Conservation (phyloP, 164 flowering plant species). For the Santalum album region DNA sequence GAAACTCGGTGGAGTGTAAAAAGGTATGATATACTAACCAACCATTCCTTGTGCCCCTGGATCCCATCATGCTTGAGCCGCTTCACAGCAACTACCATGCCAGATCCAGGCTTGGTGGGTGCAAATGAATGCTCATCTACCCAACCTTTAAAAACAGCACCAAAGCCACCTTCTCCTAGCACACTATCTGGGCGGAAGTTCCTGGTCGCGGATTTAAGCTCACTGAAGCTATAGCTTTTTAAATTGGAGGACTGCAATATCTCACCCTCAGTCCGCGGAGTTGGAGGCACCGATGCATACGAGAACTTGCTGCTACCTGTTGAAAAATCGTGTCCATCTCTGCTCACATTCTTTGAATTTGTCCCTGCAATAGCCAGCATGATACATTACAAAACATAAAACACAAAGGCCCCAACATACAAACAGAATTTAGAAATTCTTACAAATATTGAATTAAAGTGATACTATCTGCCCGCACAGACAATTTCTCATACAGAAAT, state of each 20-base stretch:
- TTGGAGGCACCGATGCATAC: too few species aligned
- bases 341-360: constrained; percentile 23
- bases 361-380: constrained; percentile 16
- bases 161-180: constrained; percentile 71
- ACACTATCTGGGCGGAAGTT: constrained; percentile 81
- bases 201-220: constrained; percentile 54
- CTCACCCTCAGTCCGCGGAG: constrained; percentile 60
- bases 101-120: constrained; percentile 62
- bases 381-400: not conserved
- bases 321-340: constrained; percentile 21
- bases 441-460: too few species aligned
- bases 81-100: constrained; percentile 68
- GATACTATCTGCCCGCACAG: too few species aligned
- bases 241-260: constrained; percentile 55
- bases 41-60: constrained; percentile 75
- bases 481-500: too few species aligned
- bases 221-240: constrained; percentile 51
- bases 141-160: constrained; percentile 78
- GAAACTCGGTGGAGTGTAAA: too few species aligned
- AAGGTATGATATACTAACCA: constrained; percentile 28
- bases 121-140: constrained; percentile 52
- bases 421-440: not conserved
- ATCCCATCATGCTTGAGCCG: constrained; percentile 70
- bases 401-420: not conserved
- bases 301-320: too few species aligned